phyloP scores from a whole-genome alignment of 169 alveolate species.

The Eimeria praecox region DNA sequence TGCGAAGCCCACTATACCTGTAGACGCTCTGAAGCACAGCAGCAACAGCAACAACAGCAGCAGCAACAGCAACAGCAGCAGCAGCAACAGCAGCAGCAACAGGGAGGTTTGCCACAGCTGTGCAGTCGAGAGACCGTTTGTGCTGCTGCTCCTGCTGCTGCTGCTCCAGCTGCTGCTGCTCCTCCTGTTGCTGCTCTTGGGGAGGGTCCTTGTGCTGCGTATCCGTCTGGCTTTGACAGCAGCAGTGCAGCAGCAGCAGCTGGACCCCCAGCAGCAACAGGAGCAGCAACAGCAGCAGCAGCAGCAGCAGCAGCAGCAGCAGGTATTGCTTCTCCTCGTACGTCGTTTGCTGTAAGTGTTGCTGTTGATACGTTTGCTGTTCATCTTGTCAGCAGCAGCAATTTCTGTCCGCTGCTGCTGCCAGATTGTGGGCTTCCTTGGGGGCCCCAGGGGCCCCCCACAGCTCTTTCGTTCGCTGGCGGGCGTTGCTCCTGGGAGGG shows the following conservation, averaged over 20 bases:
- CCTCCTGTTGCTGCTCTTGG: slow-evolving; percentile 1
- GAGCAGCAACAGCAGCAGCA: slow-evolving; percentile 27
- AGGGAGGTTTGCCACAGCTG: neutral
- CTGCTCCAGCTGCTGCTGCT: neutral
- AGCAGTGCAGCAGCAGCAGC: slow-evolving; percentile 17
- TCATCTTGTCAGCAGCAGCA: slow-evolving; percentile 52
- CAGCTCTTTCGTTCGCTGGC: neutral
- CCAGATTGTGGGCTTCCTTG: neutral
- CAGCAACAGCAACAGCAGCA: slow-evolving; percentile 31
- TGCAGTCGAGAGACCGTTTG: neutral
- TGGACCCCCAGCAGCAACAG: neutral
- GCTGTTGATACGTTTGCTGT: slow-evolving; percentile 22
- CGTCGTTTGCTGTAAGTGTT: slow-evolving; percentile 24
- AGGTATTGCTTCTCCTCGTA: slow-evolving; percentile 22
- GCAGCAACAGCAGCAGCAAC: slow-evolving; percentile 28
- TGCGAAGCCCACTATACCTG: neutral
- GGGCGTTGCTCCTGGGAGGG: neutral
- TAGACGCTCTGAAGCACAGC: neutral
- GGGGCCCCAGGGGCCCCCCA: slow-evolving; percentile 54
- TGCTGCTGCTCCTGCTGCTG: neutral
- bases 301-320: slow-evolving; percentile 31
- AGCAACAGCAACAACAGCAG: slow-evolving; percentile 4
- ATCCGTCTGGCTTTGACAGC: neutral
- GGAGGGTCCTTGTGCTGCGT: neutral
- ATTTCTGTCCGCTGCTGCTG: slow-evolving; percentile 49